Percentiles rank a stretch among this genome's conserved stretches.
Conservation (phyloP, 257 asterid species). For the Solanum medicagineum region DNA sequence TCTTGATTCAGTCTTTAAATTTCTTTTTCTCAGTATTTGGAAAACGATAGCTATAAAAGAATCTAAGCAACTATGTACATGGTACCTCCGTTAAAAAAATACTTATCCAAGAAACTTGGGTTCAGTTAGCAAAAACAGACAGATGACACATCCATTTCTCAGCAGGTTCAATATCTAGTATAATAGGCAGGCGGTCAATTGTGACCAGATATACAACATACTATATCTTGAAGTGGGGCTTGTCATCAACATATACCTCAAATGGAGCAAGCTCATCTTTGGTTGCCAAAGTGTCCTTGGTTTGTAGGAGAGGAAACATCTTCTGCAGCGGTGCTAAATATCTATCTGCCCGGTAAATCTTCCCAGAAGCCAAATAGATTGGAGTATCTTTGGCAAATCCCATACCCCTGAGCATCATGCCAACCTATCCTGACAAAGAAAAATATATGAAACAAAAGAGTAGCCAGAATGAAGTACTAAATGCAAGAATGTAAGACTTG, state of each 20-base stretch:
- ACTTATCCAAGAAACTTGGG: not conserved
- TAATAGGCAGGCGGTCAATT: not conserved
- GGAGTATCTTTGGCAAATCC: conserved; percentile 68
- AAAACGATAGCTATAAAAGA: not conserved
- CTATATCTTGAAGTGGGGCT: not conserved
- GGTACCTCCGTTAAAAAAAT: not conserved
- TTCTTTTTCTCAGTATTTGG: not conserved
- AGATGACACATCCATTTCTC: not conserved
- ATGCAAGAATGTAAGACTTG: not conserved
- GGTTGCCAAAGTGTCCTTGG: conserved; percentile 65
- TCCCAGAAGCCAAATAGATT: conserved; percentile 78
- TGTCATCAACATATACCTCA: conserved; percentile 27
- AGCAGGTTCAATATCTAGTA: not conserved
- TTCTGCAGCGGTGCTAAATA: conserved; percentile 49
- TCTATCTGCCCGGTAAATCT: conserved; percentile 49
- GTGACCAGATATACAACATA: not conserved
- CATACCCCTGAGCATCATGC: conserved; percentile 95
- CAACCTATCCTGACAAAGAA: conserved; percentile 91
- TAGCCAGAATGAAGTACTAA: not conserved
- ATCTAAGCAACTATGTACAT: not conserved
- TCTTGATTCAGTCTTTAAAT: not conserved
- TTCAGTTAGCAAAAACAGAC: not conserved
- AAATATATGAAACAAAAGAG: conserved; percentile 16
- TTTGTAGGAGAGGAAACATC: conserved; percentile 75
- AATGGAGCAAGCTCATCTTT: conserved; percentile 58